A percentile compares a stretch with the other conserved stretches of the same genome.
Evolutionary conservation across 208 protist genomes (phyloP).

Genomic region (Naegleria fowleri): DNA sequence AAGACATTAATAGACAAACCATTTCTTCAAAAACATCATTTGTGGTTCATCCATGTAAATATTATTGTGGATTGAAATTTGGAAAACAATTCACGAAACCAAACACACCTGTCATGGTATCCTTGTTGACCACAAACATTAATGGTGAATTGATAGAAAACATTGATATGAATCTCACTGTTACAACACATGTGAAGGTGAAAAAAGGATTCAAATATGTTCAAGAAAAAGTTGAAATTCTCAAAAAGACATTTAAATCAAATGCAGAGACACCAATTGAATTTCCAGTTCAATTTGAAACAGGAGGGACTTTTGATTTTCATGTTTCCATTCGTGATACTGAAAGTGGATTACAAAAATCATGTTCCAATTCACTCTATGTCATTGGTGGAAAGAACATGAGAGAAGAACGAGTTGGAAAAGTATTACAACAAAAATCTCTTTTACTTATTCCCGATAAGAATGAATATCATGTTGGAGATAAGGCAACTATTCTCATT

Average conservation of each 20-base stretch:
- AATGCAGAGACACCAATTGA: neutral
- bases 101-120: neutral
- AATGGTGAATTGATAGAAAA: neutral
- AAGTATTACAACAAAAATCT: neutral
- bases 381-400: neutral
- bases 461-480: neutral
- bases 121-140: neutral
- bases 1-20: conserved; percentile 23
- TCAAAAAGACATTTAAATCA: neutral
- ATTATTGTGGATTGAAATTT: neutral
- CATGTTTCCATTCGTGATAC: neutral
- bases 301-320: neutral
- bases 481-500: neutral
- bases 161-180: neutral
- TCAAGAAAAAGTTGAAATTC: neutral
- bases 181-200: neutral
- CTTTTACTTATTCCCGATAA: neutral
- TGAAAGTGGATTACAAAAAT: neutral
- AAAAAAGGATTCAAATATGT: neutral
- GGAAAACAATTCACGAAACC: neutral
- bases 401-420: neutral
- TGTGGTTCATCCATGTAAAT: conserved; percentile 13
- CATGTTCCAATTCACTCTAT: neutral
- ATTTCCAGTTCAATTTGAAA: neutral
- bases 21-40: neutral